A percentile compares a stretch with the other conserved stretches of the same genome.
Conservation (phyloP, 495 filamentous ascomycete species). For the Friedmanniomyces simplex region DNA sequence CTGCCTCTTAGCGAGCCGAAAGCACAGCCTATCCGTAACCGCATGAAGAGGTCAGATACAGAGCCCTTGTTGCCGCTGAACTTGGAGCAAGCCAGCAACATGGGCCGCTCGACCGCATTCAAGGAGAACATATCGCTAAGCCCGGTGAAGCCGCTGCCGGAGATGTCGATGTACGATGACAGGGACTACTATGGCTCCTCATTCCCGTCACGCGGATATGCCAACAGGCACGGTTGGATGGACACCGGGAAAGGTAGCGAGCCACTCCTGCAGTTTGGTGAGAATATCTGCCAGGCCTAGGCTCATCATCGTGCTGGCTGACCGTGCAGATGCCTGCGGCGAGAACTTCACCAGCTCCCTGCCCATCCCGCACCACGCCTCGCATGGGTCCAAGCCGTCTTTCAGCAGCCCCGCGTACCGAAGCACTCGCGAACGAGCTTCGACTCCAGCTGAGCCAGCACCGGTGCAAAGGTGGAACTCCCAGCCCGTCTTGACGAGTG, state of each 20-base stretch:
- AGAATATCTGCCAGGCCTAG: neutral
- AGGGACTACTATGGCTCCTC: neutral
- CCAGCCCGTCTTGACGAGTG: conserved; percentile 12
- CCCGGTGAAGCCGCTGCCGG: conserved; percentile 16
- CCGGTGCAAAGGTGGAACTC: conserved; percentile 18
- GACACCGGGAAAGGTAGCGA: conserved; percentile 1
- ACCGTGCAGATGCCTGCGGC: neutral
- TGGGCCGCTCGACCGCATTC: conserved; percentile 16
- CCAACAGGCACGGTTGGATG: neutral
- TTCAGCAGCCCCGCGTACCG: conserved; percentile 11
- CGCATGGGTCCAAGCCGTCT: neutral
- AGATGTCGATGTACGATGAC: neutral
- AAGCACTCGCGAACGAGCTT: neutral
- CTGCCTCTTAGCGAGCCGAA: neutral
- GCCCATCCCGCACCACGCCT: neutral
- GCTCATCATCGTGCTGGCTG: neutral
- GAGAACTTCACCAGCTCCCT: neutral
- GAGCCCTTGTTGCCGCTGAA: conserved; percentile 15
- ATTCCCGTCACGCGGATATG: neutral
- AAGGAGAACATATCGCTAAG: conserved; percentile 21
- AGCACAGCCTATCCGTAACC: conserved; percentile 3
- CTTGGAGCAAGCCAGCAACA: neutral
- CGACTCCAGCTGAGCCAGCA: conserved; percentile 1
- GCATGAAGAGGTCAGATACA: conserved; percentile 19
- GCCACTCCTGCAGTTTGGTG: neutral